Evolutionary conservation across 2,329 filamentous ascomycete genomes (phyloP).

Genomic region (Ophiocordyceps camponoti-rufipedis): DNA sequence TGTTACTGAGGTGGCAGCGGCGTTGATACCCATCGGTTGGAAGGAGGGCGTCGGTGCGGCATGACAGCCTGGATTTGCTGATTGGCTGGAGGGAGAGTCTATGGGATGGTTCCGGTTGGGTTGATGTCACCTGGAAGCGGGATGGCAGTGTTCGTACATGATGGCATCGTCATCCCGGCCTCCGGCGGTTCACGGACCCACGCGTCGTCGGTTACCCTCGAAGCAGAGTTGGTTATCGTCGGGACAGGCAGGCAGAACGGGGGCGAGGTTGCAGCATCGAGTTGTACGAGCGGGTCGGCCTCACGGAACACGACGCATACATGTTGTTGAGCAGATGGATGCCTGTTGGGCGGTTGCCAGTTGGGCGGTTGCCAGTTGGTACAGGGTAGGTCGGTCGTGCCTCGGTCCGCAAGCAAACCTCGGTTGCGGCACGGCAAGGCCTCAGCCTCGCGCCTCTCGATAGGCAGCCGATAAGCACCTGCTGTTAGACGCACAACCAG

Average conservation of each 20-base stretch:
- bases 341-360: too few species aligned
- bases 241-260: background rate
- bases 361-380: too few species aligned
- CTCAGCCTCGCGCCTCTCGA: background rate
- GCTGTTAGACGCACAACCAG: background rate
- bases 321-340: too few species aligned
- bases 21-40: constrained; percentile 76
- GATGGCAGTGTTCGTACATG: too few species aligned
- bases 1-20: constrained; percentile 68
- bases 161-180: too few species aligned
- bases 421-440: background rate
- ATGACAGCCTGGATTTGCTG: background rate
- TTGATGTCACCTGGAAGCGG: background rate
- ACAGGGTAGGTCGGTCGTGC: too few species aligned
- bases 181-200: too few species aligned
- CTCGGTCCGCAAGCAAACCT: background rate
- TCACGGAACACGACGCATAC: background rate
- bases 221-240: too few species aligned
- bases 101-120: background rate
- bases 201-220: too few species aligned
- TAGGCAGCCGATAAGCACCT: background rate
- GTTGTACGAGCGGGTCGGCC: background rate
- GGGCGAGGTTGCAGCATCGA: background rate
- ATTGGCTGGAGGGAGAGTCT: too few species aligned
- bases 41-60: constrained; percentile 35